phyloP scores from a whole-genome alignment of 1,139 yeast species.

The Williopsis jadinii region DNA sequence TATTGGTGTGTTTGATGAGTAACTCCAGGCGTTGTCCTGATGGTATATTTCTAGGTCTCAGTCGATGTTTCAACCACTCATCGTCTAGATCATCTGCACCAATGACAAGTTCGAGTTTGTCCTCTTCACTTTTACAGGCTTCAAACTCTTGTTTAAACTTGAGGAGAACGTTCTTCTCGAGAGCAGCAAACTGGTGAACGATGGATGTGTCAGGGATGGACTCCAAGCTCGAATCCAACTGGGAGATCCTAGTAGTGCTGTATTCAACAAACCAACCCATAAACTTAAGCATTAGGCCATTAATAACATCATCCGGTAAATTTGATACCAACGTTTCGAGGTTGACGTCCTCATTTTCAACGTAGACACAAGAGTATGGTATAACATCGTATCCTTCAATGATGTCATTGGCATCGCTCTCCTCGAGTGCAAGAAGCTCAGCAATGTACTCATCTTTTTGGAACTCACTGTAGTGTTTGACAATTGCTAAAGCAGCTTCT shows the following conservation, averaged over 20 bases:
- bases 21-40: constrained; percentile 4
- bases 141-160: constrained; percentile 6
- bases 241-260: constrained; percentile 8
- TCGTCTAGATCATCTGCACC: constrained; percentile 21
- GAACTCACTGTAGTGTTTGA: constrained; percentile 8
- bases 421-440: constrained; percentile 13
- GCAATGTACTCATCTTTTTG: constrained; percentile 9
- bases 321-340: constrained; percentile 10
- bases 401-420: constrained; percentile 15
- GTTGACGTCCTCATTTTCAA: constrained; percentile 8
- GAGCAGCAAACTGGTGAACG: constrained; percentile 13
- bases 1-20: constrained; percentile 2
- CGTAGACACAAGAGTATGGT: constrained; percentile 11
- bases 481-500: constrained; percentile 13
- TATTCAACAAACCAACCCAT: constrained; percentile 19
- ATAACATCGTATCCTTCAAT: constrained; percentile 13
- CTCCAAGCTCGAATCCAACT: constrained; percentile 8
- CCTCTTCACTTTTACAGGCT: constrained; percentile 5
- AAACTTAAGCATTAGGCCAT: constrained; percentile 16
- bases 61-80: constrained; percentile 23
- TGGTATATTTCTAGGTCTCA: constrained; percentile 14
- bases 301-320: constrained; percentile 16
- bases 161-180: constrained; percentile 12
- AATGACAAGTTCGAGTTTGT: constrained; percentile 19
- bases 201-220: constrained; percentile 4